Evolutionary conservation across 106 monocot genomes (phyloP).

Genomic region (Dioscorea zingiberensis): DNA sequence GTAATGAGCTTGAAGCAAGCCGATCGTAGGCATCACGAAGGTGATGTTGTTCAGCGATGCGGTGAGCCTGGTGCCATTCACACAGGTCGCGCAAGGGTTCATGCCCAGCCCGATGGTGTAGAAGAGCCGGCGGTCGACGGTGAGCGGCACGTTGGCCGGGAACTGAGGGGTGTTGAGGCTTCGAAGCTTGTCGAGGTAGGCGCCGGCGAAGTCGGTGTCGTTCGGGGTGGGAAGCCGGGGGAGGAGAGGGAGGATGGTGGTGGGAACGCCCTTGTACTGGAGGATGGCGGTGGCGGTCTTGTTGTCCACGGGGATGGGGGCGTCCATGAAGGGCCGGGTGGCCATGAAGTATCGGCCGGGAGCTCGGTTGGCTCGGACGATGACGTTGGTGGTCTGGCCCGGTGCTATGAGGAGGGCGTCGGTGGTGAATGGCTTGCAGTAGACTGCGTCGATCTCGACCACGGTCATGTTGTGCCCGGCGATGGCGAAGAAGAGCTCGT

Average conservation of each 20-base stretch:
- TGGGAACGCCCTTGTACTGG: constrained; percentile 28
- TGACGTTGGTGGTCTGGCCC: constrained; percentile 30
- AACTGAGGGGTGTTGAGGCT: constrained; percentile 1
- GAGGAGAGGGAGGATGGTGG: not conserved
- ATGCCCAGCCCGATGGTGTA: constrained; percentile 27
- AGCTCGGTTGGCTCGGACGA: constrained; percentile 9
- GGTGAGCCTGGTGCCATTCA: constrained; percentile 22
- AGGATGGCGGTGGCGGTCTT: constrained; percentile 31
- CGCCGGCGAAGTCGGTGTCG: too few species aligned
- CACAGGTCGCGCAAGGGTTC: constrained; percentile 22
- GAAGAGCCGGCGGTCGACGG: constrained; percentile 26
- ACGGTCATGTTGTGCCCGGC: constrained; percentile 34
- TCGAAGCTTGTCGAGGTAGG: too few species aligned
- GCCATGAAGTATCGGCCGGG: constrained; percentile 30
- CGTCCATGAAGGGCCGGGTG: constrained; percentile 19
- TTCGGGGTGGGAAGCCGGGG: too few species aligned
- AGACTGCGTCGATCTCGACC: constrained; percentile 32
- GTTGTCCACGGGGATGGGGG: constrained; percentile 24
- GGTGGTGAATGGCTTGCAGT: constrained; percentile 29
- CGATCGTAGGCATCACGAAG: constrained; percentile 20
- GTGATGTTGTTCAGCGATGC: constrained; percentile 34
- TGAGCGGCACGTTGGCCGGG: constrained; percentile 23
- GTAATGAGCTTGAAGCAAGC: constrained; percentile 30
- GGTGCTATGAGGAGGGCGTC: constrained; percentile 13
- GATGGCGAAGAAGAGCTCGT: constrained; percentile 59